phyloP scores from a whole-genome alignment of 2,329 filamentous ascomycete species.

The Colletotrichum somersetense region DNA sequence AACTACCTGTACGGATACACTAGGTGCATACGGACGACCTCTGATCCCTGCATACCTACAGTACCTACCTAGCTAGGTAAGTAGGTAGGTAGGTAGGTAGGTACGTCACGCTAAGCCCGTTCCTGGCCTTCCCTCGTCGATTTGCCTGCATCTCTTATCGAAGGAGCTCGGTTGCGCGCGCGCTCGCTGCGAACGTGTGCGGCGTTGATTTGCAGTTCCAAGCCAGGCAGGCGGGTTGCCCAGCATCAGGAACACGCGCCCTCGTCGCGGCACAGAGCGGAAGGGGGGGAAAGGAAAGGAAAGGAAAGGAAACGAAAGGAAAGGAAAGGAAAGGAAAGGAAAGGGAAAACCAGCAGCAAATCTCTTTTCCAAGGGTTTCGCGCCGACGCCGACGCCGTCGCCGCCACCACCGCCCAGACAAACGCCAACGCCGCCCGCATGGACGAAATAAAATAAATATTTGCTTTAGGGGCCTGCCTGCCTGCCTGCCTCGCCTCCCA shows the following conservation, averaged over 20 bases:
- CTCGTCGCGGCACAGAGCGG: slow-evolving; percentile 31
- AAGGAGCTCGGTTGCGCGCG: not conserved
- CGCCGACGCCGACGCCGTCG: slow-evolving; percentile 1
- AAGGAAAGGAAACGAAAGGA: too few species aligned
- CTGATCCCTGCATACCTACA: slow-evolving; percentile 8
- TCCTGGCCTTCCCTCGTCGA: slow-evolving; percentile 1
- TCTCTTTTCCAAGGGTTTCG: slow-evolving; percentile 16
- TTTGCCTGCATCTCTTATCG: not conserved
- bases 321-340: too few species aligned
- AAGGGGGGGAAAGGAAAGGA: too few species aligned
- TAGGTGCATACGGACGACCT: not conserved
- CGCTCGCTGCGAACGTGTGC: not conserved
- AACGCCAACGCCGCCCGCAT: slow-evolving; percentile 17
- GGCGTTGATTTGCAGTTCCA: not conserved
- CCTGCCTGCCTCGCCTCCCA: not conserved
- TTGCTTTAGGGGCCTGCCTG: not conserved
- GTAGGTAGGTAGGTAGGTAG: too few species aligned
- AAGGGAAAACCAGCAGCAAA: slow-evolving; percentile 18
- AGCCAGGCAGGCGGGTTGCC: not conserved
- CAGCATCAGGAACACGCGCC: slow-evolving; percentile 13
- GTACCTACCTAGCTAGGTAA: not conserved
- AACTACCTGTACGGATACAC: not conserved
- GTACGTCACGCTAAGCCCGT: slow-evolving; percentile 21
- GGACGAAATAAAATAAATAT: not conserved
- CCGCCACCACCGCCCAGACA: not conserved